These are phyloP conservation scores for Extremus antarcticus DNA, from an alignment of 495 filamentous ascomycete genomes.

Conservation along the genomic window DNA sequence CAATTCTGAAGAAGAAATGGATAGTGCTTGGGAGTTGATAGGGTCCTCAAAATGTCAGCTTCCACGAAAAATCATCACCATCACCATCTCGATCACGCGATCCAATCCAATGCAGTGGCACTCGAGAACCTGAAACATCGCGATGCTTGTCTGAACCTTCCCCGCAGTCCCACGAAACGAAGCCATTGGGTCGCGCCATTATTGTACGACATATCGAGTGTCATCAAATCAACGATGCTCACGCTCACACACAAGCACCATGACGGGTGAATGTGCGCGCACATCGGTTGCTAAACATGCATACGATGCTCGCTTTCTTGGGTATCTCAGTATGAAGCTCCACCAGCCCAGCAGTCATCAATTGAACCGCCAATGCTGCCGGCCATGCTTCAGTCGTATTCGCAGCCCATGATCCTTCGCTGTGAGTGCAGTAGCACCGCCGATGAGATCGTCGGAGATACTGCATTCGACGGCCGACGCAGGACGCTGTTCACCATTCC, in stretches of 20 bases:
- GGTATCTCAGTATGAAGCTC: background rate
- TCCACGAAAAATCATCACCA: no score
- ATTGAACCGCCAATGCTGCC: background rate
- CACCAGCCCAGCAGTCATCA: background rate
- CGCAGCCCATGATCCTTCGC: background rate
- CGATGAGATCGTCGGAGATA: background rate
- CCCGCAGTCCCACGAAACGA: background rate
- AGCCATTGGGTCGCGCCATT: background rate
- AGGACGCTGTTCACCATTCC: no score
- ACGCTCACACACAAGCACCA: background rate
- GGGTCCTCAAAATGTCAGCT: background rate
- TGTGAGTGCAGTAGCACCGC: background rate
- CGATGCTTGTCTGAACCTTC: background rate
- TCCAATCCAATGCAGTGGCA: background rate
- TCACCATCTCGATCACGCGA: background rate
- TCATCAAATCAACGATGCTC: background rate
- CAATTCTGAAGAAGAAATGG: no score
- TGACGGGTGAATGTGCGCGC: background rate
- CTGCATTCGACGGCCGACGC: no score
- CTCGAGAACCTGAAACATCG: background rate
- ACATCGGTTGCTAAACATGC: background rate
- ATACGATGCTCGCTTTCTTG: background rate
- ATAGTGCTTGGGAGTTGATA: background rate
- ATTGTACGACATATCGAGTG: background rate
- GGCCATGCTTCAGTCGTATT: background rate